A percentile compares a stretch with the other conserved stretches of the same genome.
Evolutionary conservation across 2,329 filamentous ascomycete species (phyloP).

Genomic region (Trichoderma aggressivum): DNA sequence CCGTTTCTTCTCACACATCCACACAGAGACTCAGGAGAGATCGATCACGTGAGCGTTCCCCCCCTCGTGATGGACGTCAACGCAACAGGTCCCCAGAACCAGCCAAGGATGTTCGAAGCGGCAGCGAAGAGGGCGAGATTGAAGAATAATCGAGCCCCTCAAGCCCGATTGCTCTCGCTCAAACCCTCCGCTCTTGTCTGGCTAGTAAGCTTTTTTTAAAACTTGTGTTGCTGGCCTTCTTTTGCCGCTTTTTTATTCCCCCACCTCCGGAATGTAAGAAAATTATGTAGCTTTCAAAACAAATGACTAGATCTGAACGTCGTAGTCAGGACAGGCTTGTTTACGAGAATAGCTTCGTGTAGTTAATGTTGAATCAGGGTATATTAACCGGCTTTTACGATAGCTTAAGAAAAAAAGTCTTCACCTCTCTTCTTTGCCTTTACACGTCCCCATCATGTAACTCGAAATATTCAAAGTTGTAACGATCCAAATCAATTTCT

Average conservation of each 20-base stretch:
- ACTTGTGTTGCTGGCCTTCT: not conserved
- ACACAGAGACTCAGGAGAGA: conserved; percentile 57
- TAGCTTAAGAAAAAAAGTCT: not conserved
- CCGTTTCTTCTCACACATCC: conserved; percentile 27
- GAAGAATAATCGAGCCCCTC: conserved; percentile 55
- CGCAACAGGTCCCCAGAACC: conserved; percentile 50
- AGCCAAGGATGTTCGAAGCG: conserved; percentile 48
- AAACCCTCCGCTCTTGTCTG: not conserved
- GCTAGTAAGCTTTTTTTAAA: not conserved
- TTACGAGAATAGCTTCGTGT: conserved; percentile 2
- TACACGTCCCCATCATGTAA: not conserved
- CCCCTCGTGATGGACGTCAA: conserved; percentile 53
- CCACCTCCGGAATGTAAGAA: not conserved
- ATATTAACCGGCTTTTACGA: not conserved
- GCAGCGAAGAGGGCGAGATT: conserved; percentile 97
- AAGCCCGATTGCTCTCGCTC: not conserved
- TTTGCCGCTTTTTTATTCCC: not conserved
- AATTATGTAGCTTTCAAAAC: conserved; percentile 4
- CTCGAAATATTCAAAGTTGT: not conserved
- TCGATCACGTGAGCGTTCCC: conserved; percentile 58
- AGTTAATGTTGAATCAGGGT: not conserved
- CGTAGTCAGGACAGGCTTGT: conserved; percentile 8
- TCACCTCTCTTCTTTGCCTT: not conserved
- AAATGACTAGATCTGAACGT: not conserved
- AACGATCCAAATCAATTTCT: conserved; percentile 19